These are phyloP conservation scores for Epichloe baconii DNA, from an alignment of 2,329 filamentous ascomycete genomes.

Conservation along the genomic window DNA sequence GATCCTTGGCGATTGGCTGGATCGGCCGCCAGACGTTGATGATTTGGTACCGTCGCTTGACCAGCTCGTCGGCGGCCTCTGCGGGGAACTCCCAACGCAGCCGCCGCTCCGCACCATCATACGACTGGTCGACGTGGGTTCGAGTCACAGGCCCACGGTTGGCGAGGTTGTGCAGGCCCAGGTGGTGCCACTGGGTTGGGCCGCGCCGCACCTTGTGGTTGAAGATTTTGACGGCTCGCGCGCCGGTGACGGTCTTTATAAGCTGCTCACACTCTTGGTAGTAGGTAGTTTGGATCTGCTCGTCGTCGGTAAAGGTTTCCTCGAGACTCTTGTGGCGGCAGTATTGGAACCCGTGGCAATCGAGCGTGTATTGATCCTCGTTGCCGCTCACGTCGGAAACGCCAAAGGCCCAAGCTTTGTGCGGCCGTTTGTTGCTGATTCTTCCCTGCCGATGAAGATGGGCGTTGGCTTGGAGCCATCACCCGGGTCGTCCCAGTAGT, in stretches of 20 bases:
- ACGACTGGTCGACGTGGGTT: conserved; percentile 42
- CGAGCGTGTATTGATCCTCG: conserved; percentile 26
- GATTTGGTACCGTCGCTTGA: conserved; percentile 32
- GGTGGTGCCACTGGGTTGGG: conserved; percentile 46
- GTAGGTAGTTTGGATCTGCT: conserved; percentile 47
- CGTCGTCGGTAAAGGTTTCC: conserved; percentile 35
- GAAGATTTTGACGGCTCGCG: conserved; percentile 51
- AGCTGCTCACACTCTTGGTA: conserved; percentile 60
- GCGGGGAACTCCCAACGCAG: conserved; percentile 29
- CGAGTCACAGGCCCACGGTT: conserved; percentile 32
- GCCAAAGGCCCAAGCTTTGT: conserved; percentile 30
- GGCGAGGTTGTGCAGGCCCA: conserved; percentile 46
- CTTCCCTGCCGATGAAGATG: conserved; percentile 17
- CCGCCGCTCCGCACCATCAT: conserved; percentile 23
- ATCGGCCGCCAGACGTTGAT: conserved; percentile 34
- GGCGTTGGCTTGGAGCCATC: conserved; percentile 28
- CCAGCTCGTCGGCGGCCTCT: conserved; percentile 26
- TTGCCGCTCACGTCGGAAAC: conserved; percentile 26
- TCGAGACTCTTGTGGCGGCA: conserved; percentile 17
- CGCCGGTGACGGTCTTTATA: conserved; percentile 46
- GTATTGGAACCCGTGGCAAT: conserved; percentile 29
- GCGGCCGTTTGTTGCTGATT: conserved; percentile 18
- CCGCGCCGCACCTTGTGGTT: conserved; percentile 56
- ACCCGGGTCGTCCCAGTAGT: conserved; percentile 28
- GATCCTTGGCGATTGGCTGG: conserved; percentile 30